Evolutionary conservation across 306 rosid species (phyloP), one percentile per base, ranked within the genome.

Genomic region (Quercus suber): DNA sequence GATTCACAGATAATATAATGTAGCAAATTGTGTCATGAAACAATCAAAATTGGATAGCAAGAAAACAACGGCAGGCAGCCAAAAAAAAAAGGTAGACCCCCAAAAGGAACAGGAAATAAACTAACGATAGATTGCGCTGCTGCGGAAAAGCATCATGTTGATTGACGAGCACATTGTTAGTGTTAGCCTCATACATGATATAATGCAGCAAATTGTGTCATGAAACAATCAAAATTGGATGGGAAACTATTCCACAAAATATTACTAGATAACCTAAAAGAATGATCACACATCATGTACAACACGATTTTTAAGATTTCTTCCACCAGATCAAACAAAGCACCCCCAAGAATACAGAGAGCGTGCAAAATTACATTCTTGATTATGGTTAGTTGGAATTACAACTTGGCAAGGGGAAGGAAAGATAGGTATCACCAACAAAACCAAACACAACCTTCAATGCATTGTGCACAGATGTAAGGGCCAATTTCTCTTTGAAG

Each of bases 281-380:
- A 90, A 89, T 89, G 74, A 79, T 82, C 93, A 86, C 93, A 85
- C 88, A 86, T 87, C 92, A 89, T 90, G 89, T 94, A 92, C 98
- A 89, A 82, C 80, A 87, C 74, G 86, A 85, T 74, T 82, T 82
- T 73, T 73, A 79, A 75, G 78, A 84, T 77, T 80, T 65, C 86
- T 81, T 82, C 83, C 90, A 77, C 82, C 74, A 70, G 71, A 80
- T 64, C 79, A 80, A 82, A 53, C 78, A 77, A 84, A 72, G 80
- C 73, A 79, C 84, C 75, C 89, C 92, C 82, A 82, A 76, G 79
- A 82, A 83, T 81, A 87, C 87, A 90, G 78, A 82, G 78, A 51
- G 73, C 57, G 82, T 86, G 89, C 90, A 87, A 86, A 84, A 85
- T 84, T 87, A 89, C 90, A 88, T 81, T 84, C 75, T 87, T 77